These are phyloP conservation scores for Przewalskia tangutica DNA, from an alignment of 257 asterid species.

Conservation along the genomic window DNA sequence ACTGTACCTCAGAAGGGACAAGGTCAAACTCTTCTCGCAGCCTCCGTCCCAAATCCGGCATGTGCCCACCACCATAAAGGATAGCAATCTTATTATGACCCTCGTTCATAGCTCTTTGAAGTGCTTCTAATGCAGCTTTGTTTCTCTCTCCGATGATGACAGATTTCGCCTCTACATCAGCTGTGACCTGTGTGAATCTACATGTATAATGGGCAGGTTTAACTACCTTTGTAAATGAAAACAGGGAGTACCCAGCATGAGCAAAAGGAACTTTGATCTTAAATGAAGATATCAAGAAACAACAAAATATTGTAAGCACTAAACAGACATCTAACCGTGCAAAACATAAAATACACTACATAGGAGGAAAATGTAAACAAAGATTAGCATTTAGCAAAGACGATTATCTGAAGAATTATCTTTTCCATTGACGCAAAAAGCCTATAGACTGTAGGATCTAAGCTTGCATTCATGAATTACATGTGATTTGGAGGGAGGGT, in stretches of 20 bases:
- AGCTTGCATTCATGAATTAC: neutral
- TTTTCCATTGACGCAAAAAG: neutral
- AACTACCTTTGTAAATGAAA: neutral
- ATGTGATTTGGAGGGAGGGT: neutral
- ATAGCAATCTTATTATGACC: constrained; percentile 86
- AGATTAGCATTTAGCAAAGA: neutral
- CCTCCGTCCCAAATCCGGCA: constrained; percentile 93
- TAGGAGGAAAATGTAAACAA: neutral
- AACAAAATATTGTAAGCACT: neutral
- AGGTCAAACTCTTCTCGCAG: constrained; percentile 73
- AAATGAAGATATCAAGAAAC: neutral
- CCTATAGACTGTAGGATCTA: neutral
- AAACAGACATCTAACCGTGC: neutral
- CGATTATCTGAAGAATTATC: neutral
- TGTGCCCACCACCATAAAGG: constrained; percentile 92
- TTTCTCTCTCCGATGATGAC: constrained; percentile 94
- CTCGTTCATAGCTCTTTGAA: constrained; percentile 41
- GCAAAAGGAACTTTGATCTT: neutral
- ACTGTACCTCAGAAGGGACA: constrained; percentile 62
- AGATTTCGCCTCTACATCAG: constrained; percentile 80
- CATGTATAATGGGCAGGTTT: neutral
- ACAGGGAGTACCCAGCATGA: neutral
- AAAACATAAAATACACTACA: neutral
- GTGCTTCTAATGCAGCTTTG: constrained; percentile 69
- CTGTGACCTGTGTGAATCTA: constrained; percentile 66